A percentile compares a stretch with the other conserved stretches of the same genome.
phyloP scores from a whole-genome alignment of 2,329 filamentous ascomycete genomes.

The Aspergillus quadricinctus region DNA sequence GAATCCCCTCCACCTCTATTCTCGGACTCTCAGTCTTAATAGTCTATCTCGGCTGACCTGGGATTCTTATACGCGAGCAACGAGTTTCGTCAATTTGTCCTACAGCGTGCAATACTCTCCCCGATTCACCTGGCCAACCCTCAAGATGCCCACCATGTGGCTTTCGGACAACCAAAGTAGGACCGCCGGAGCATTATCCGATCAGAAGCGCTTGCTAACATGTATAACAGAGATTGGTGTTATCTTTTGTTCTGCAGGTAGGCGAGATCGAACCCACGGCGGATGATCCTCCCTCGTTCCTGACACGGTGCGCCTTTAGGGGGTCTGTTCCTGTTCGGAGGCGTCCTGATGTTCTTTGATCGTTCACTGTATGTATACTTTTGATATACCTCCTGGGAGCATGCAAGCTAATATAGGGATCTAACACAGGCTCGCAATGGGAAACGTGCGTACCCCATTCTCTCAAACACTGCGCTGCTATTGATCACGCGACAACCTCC shows the following conservation, averaged over 20 bases:
- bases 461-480: conserved; percentile 5
- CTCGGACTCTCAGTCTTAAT: not conserved
- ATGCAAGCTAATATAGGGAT: conserved; percentile 3
- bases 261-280: conserved; percentile 38
- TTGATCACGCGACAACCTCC: conserved; percentile 5
- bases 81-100: not conserved
- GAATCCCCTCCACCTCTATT: too few species aligned
- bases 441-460: conserved; percentile 62
- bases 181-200: conserved; percentile 25
- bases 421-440: conserved; percentile 78
- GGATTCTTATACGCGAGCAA: not conserved
- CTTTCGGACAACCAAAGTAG: conserved; percentile 91
- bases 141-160: conserved; percentile 85
- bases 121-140: not conserved
- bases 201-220: conserved; percentile 17
- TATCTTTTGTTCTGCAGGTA: conserved; percentile 96
- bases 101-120: not conserved
- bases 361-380: conserved; percentile 70
- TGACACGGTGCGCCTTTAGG: conserved; percentile 50
- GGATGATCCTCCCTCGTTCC: not conserved
- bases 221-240: conserved; percentile 78
- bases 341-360: conserved; percentile 96
- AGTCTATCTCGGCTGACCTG: not conserved
- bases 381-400: not conserved
- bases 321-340: conserved; percentile 89